These are phyloP conservation scores for Ashbya aceris DNA, from an alignment of 1,139 yeast genomes.

Conservation along the genomic window DNA sequence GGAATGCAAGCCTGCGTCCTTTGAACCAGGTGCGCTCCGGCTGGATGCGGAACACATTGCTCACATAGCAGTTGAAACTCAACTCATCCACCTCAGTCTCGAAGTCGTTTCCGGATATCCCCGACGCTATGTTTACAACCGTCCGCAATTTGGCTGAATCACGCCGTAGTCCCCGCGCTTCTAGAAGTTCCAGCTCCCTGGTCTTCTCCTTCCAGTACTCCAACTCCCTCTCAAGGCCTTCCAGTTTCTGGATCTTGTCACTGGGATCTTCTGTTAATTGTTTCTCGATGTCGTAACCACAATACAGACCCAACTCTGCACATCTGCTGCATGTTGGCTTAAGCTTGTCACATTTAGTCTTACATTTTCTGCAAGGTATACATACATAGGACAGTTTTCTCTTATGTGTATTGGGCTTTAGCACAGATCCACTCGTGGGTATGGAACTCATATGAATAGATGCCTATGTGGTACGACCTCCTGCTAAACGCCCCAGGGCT, in stretches of 20 bases:
- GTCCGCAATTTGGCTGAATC: not conserved
- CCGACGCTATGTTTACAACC: not conserved
- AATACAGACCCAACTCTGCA: slow-evolving; percentile 2
- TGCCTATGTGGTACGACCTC: too few species aligned
- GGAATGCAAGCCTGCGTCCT: not conserved
- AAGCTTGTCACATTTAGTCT: slow-evolving; percentile 9
- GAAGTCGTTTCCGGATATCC: not conserved
- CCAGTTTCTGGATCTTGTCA: not conserved
- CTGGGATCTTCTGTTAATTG: slow-evolving; percentile 5
- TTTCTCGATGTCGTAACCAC: slow-evolving; percentile 6
- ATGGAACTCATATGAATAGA: not conserved
- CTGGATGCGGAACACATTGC: not conserved
- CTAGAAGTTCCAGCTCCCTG: not conserved
- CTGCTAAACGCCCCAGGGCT: not conserved
- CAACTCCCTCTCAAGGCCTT: slow-evolving; percentile 5
- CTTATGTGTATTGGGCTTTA: slow-evolving; percentile 4
- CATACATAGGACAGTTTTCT: slow-evolving; percentile 8
- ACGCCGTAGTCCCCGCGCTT: not conserved
- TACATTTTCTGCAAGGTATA: slow-evolving; percentile 6
- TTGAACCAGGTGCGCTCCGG: not conserved
- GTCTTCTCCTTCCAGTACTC: slow-evolving; percentile 5
- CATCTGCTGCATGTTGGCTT: slow-evolving; percentile 8
- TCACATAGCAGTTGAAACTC: not conserved
- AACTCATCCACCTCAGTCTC: not conserved
- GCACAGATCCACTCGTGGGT: not conserved